Evolutionary conservation across 257 asterid genomes (phyloP).

Genomic region (Gentiana macrophylla): DNA sequence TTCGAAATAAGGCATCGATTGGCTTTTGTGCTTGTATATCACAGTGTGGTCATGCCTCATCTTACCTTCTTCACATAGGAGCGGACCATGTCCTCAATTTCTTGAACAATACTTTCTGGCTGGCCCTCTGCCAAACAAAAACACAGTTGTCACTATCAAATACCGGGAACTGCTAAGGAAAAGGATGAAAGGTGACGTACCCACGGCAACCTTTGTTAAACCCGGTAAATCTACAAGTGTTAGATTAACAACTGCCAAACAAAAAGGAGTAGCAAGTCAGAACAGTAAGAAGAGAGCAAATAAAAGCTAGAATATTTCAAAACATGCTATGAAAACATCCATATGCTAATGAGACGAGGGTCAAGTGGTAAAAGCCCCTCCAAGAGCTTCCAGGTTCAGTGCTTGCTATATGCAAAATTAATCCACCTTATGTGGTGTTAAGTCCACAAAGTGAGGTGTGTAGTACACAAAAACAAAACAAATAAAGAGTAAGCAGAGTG

Average conservation of each 20-base stretch:
- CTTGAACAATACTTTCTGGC: constrained; percentile 30
- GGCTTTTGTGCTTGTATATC: not conserved
- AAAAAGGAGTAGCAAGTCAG: not conserved
- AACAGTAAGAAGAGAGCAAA: not conserved
- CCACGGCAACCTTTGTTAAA: constrained; percentile 37
- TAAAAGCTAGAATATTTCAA: not conserved
- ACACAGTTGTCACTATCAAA: not conserved
- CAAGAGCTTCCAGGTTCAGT: no score
- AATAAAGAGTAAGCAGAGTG: no score
- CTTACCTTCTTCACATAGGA: constrained; percentile 33
- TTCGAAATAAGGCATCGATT: no score
- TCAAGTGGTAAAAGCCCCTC: no score
- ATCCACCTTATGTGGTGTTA: no score
- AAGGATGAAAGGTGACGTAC: constrained; percentile 17
- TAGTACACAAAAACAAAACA: no score
- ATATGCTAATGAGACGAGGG: no score
- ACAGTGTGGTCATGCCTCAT: not conserved
- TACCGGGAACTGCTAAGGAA: not conserved
- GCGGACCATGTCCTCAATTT: constrained; percentile 38
- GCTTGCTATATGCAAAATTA: no score
- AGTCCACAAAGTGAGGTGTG: no score
- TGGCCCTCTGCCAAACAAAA: constrained; percentile 27
- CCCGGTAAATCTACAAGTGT: constrained; percentile 43
- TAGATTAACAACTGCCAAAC: constrained; percentile 37
- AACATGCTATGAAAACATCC: no score